These are phyloP conservation scores for Ophiostoma piceae DNA, from an alignment of 2,329 filamentous ascomycete genomes.

Conservation along the genomic window DNA sequence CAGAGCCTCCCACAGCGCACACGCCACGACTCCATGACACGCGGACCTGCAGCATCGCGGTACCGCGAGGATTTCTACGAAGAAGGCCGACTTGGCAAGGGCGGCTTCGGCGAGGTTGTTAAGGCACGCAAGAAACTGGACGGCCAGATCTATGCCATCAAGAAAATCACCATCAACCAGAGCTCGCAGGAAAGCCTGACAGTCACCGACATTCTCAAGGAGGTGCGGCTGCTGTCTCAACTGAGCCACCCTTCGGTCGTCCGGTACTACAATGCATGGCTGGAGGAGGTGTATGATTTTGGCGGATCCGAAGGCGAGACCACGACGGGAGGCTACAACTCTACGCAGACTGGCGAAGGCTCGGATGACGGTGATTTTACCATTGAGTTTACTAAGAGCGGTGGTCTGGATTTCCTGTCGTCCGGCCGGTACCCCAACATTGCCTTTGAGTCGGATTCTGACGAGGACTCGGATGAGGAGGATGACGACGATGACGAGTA, in stretches of 20 bases:
- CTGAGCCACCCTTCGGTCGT: slow-evolving; percentile 84
- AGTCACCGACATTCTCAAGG: slow-evolving; percentile 76
- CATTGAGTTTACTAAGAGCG: slow-evolving; percentile 64
- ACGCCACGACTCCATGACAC: slow-evolving; percentile 58
- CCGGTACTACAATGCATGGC: slow-evolving; percentile 92
- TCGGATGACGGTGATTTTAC: slow-evolving; percentile 31
- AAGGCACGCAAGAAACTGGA: slow-evolving; percentile 93
- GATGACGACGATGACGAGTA: slow-evolving; percentile 45
- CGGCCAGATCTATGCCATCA: slow-evolving; percentile 89
- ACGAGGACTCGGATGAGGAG: slow-evolving; percentile 38
- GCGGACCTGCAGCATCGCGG: slow-evolving; percentile 57
- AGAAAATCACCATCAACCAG: slow-evolving; percentile 89
- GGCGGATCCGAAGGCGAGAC: slow-evolving; percentile 51
- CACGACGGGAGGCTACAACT: slow-evolving; percentile 41
- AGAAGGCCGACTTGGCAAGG: slow-evolving; percentile 81
- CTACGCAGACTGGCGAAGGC: slow-evolving; percentile 25
- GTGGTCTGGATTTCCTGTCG: slow-evolving; percentile 88
- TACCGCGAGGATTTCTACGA: slow-evolving; percentile 89
- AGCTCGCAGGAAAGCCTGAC: slow-evolving; percentile 72
- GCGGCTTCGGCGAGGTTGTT: slow-evolving; percentile 93
- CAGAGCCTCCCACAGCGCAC: slow-evolving; percentile 43
- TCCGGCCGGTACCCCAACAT: slow-evolving; percentile 72
- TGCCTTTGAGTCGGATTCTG: slow-evolving; percentile 62
- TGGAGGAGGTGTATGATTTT: slow-evolving; percentile 62
- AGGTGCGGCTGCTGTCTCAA: slow-evolving; percentile 83